A percentile compares a stretch with the other conserved stretches of the same genome.
Evolutionary conservation across 208 protist genomes (phyloP).

Genomic region (Acanthamoeba castellanii): DNA sequence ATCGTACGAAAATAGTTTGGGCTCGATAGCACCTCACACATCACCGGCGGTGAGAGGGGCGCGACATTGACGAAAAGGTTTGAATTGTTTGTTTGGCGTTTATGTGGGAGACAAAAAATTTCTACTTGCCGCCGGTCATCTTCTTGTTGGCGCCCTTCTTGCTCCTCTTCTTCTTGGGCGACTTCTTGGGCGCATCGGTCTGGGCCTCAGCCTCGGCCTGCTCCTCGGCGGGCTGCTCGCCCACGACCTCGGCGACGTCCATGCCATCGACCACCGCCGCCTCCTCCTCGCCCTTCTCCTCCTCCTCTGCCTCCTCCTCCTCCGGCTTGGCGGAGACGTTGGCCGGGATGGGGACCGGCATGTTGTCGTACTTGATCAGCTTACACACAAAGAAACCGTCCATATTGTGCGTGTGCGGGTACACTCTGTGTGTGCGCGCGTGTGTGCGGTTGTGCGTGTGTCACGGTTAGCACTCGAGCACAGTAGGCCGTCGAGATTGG

Average conservation of each 20-base stretch:
- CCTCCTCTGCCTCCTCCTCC: background rate
- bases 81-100: no score
- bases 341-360: background rate
- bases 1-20: no score
- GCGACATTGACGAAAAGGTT: background rate
- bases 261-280: constrained; percentile 3
- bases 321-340: background rate
- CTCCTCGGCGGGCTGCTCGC: constrained; percentile 47
- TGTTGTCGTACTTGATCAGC: constrained; percentile 95
- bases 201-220: constrained; percentile 75
- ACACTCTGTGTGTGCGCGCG: constrained; percentile 89
- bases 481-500: background rate
- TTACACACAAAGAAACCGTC: constrained; percentile 99
- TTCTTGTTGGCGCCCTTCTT: background rate
- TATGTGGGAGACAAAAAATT: no score
- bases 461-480: no score
- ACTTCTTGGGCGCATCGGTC: background rate
- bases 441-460: no score
- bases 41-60: no score
- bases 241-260: constrained; percentile 73
- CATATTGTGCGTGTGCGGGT: constrained; percentile 99
- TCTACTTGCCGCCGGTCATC: background rate
- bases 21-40: no score
- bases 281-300: background rate
- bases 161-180: background rate